phyloP scores from a whole-genome alignment of 2,329 filamentous ascomycete species.

The Fusarium luffae region DNA sequence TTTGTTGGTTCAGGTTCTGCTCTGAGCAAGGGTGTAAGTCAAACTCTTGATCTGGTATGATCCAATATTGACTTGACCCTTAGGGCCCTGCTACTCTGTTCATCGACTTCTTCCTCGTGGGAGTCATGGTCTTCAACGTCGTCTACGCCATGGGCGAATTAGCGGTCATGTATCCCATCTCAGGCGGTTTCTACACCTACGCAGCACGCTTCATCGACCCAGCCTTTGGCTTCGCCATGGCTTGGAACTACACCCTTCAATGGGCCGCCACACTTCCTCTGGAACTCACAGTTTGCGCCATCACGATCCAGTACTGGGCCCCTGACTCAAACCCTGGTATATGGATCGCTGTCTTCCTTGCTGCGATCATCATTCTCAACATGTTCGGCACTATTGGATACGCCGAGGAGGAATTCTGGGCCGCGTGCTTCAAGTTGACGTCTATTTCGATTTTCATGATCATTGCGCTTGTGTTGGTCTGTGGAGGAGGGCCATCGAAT shows the following conservation, averaged over 20 bases:
- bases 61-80: not conserved
- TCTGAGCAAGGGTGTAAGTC: slow-evolving; percentile 56
- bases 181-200: slow-evolving; percentile 64
- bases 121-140: slow-evolving; percentile 71
- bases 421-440: slow-evolving; percentile 65
- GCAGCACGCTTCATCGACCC: slow-evolving; percentile 62
- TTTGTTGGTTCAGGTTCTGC: slow-evolving; percentile 69
- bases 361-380: slow-evolving; percentile 63
- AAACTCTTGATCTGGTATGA: fast-evolving
- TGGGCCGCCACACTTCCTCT: slow-evolving; percentile 57
- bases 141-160: slow-evolving; percentile 70
- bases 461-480: slow-evolving; percentile 67
- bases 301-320: slow-evolving; percentile 57
- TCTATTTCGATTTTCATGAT: slow-evolving; percentile 72
- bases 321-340: slow-evolving; percentile 56
- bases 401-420: slow-evolving; percentile 67
- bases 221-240: slow-evolving; percentile 65
- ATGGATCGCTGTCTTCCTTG: slow-evolving; percentile 56
- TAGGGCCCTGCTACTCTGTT: slow-evolving; percentile 57
- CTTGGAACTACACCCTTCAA: slow-evolving; percentile 60
- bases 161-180: slow-evolving; percentile 70
- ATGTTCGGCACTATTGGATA: slow-evolving; percentile 66
- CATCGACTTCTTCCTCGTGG: slow-evolving; percentile 65
- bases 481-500: slow-evolving; percentile 65
- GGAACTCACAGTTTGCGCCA: slow-evolving; percentile 56